Percentiles rank a stretch among this genome's conserved stretches.
These are phyloP conservation scores for Plasmopara viticola DNA, from an alignment of 352 stramenopile genomes.

Conservation along the genomic window DNA sequence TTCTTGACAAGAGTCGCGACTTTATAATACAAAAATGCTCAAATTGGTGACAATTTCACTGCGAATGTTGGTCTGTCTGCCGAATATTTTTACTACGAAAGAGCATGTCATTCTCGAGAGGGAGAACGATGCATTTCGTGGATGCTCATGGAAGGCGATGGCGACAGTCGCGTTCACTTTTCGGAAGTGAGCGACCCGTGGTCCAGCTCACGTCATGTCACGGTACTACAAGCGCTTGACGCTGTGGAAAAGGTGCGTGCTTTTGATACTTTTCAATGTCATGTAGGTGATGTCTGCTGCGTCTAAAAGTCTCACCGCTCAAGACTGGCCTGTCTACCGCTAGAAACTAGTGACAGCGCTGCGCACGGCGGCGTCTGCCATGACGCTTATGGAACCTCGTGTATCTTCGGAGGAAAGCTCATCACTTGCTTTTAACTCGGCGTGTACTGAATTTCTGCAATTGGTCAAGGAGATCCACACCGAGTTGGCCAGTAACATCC, in stretches of 20 bases:
- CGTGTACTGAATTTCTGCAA: slow-evolving; percentile 81
- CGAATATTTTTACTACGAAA: too few species aligned
- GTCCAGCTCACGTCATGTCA: slow-evolving; percentile 64
- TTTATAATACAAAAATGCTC: too few species aligned
- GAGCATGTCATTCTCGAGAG: too few species aligned
- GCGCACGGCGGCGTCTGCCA: slow-evolving; percentile 56
- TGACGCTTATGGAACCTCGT: slow-evolving; percentile 59
- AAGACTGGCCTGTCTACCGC: background rate
- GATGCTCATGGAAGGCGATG: slow-evolving; percentile 42
- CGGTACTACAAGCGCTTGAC: slow-evolving; percentile 69
- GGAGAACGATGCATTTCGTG: too few species aligned
- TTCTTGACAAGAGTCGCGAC: too few species aligned
- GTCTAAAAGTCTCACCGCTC: background rate
- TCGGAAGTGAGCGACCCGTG: slow-evolving; percentile 62
- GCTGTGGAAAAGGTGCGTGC: slow-evolving; percentile 60
- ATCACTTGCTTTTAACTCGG: slow-evolving; percentile 64
- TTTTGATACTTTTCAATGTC: background rate
- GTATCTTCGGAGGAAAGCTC: slow-evolving; percentile 59
- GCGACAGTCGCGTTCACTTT: slow-evolving; percentile 76
- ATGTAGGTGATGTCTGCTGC: too few species aligned
- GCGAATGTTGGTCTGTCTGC: too few species aligned
- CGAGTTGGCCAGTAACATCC: slow-evolving; percentile 76
- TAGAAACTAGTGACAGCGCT: slow-evolving; percentile 80
- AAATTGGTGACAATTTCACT: too few species aligned
- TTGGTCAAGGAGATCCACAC: slow-evolving; percentile 82